Conservation (phyloP, 441 rosid genomes). For the Macaranga tanarius region DNA sequence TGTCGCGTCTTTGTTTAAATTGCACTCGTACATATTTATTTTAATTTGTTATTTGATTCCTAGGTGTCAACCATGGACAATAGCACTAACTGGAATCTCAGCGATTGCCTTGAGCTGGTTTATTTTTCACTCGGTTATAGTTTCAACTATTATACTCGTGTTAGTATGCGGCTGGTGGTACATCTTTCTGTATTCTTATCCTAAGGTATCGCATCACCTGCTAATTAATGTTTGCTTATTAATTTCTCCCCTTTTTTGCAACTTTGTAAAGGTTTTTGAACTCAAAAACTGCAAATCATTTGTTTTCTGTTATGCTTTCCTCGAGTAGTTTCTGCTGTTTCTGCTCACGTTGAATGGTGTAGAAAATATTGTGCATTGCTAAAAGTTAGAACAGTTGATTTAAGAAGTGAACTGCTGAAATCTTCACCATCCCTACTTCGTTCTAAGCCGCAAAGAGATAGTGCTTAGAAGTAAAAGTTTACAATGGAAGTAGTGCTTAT, state of each 20-base stretch:
- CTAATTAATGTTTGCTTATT: background rate
- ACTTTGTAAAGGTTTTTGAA: background rate
- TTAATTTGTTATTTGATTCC: constrained; percentile 7
- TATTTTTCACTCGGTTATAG: constrained; percentile 51
- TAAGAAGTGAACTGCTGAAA: background rate
- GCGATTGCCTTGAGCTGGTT: constrained; percentile 67
- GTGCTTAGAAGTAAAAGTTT: too few species aligned
- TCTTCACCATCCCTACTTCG: too few species aligned
- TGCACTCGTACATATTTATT: constrained; percentile 2
- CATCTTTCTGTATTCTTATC: constrained; percentile 78
- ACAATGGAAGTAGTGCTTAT: too few species aligned
- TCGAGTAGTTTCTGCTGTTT: background rate
- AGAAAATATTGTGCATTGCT: background rate
- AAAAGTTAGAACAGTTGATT: background rate
- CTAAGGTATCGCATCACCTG: constrained; percentile 50
- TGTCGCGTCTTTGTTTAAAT: background rate
- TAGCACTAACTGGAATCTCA: constrained; percentile 59
- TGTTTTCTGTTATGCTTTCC: background rate
- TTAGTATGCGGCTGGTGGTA: constrained; percentile 77
- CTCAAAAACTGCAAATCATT: background rate
- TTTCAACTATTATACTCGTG: constrained; percentile 43
- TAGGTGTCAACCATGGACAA: constrained; percentile 99
- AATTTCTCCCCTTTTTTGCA: background rate
- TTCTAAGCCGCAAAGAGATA: too few species aligned
- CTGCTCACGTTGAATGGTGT: background rate